Percentiles rank a stretch among this genome's conserved stretches.
These are phyloP conservation scores for Shiraia sp. DNA, from an alignment of 2,329 filamentous ascomycete genomes.

Conservation along the genomic window DNA sequence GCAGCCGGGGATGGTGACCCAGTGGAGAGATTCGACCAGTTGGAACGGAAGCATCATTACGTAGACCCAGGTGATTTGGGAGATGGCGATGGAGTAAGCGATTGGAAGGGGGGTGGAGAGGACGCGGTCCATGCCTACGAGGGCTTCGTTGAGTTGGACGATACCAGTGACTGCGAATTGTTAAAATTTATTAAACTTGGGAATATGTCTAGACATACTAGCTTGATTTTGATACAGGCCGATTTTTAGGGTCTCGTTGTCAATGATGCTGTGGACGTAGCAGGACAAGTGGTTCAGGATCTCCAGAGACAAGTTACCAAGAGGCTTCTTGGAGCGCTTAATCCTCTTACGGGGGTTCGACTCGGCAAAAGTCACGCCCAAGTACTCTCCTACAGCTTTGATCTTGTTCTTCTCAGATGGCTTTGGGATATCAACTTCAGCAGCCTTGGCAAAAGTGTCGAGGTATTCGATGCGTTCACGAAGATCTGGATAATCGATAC, in stretches of 20 bases:
- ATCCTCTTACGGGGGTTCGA: constrained; percentile 78
- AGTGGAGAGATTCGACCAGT: constrained; percentile 65
- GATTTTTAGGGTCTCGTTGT: constrained; percentile 59
- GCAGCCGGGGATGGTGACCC: constrained; percentile 79
- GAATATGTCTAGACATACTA: constrained; percentile 26
- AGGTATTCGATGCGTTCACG: constrained; percentile 70
- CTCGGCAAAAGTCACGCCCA: constrained; percentile 75
- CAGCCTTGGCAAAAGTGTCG: constrained; percentile 71
- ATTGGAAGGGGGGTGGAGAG: constrained; percentile 81
- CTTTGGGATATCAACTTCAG: constrained; percentile 49
- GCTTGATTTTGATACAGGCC: constrained; percentile 64
- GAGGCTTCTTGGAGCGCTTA: constrained; percentile 71
- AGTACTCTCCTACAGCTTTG: constrained; percentile 70
- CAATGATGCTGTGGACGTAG: constrained; percentile 66
- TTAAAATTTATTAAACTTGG: constrained; percentile 29
- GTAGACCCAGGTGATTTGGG: constrained; percentile 86
- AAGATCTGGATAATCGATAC: constrained; percentile 75
- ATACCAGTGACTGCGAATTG: constrained; percentile 59
- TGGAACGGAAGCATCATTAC: constrained; percentile 82
- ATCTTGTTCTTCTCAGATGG: constrained; percentile 42
- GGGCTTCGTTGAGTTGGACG: constrained; percentile 69
- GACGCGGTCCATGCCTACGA: constrained; percentile 75
- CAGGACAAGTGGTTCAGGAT: constrained; percentile 73
- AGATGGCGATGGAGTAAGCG: constrained; percentile 82
- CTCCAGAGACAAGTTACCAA: constrained; percentile 83